Conservation (phyloP, 192 early-diverging fungal species). For the Podila clonocystis region DNA sequence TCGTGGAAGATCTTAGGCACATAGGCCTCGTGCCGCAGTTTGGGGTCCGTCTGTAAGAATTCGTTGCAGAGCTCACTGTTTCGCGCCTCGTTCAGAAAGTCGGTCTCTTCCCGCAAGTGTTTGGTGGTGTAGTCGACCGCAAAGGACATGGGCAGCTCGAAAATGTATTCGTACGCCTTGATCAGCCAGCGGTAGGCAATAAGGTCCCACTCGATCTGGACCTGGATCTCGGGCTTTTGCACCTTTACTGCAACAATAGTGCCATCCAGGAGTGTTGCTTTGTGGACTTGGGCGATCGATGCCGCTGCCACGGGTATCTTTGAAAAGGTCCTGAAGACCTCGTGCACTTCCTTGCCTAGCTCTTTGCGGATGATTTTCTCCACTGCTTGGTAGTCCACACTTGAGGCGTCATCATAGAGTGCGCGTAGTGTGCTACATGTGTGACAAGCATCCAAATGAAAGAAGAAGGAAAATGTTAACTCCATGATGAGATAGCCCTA, state of each 20-base stretch:
- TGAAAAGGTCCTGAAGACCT: conserved; percentile 80
- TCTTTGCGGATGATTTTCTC: conserved; percentile 74
- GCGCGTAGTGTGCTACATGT: conserved; percentile 60
- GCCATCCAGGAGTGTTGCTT: conserved; percentile 74
- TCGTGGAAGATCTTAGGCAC: conserved; percentile 84
- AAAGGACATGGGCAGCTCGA: conserved; percentile 88
- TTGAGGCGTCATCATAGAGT: conserved; percentile 87
- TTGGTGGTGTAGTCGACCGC: conserved; percentile 74
- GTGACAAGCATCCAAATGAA: background rate
- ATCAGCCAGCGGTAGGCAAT: conserved; percentile 71
- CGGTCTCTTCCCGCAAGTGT: conserved; percentile 84
- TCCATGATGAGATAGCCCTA: background rate
- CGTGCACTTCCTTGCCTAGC: conserved; percentile 66
- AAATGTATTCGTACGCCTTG: conserved; percentile 74
- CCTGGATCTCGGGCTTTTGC: conserved; percentile 88
- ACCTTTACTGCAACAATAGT: conserved; percentile 89
- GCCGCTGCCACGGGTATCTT: conserved; percentile 81
- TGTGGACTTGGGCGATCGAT: conserved; percentile 96
- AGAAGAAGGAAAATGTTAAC: background rate
- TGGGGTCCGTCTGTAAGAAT: conserved; percentile 57
- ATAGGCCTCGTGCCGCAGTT: conserved; percentile 66
- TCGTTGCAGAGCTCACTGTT: conserved; percentile 77
- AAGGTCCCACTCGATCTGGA: conserved; percentile 90
- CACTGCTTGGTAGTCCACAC: conserved; percentile 70
- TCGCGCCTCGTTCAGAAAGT: conserved; percentile 88